Percentiles rank a stretch among this genome's conserved stretches.
These are phyloP conservation scores for Penicillium palitans DNA, from an alignment of 2,329 filamentous ascomycete species.

Conservation along the genomic window DNA sequence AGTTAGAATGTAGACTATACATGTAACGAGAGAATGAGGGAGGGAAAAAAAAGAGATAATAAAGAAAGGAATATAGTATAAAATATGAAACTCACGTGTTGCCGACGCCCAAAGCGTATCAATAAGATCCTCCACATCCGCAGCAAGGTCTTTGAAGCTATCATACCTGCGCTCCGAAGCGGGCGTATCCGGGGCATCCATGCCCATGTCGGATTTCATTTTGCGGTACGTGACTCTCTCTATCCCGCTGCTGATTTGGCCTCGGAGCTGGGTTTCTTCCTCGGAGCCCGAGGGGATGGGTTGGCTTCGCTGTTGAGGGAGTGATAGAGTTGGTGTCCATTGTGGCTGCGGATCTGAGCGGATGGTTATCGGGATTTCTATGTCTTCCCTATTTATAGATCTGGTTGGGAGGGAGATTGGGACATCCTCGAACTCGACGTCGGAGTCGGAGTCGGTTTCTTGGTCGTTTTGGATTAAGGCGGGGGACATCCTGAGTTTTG, in stretches of 20 bases:
- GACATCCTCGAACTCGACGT: slow-evolving; percentile 27
- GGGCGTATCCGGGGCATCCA: slow-evolving; percentile 29
- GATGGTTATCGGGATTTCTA: neutral
- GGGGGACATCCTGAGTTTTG: slow-evolving; percentile 1
- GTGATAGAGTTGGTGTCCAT: slow-evolving; percentile 34
- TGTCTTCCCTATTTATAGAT: neutral
- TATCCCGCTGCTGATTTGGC: slow-evolving; percentile 17
- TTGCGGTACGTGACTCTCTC: slow-evolving; percentile 24
- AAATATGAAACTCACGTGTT: slow-evolving; percentile 64
- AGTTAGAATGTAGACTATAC: neutral
- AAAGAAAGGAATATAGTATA: neutral
- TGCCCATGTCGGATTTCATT: slow-evolving; percentile 43
- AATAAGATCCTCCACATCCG: slow-evolving; percentile 71
- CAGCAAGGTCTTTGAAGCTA: slow-evolving; percentile 68
- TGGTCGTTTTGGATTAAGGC: neutral
- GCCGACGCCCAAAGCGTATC: slow-evolving; percentile 84
- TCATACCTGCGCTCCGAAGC: slow-evolving; percentile 54
- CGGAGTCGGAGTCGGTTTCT: slow-evolving; percentile 20
- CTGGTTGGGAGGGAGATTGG: slow-evolving; percentile 4
- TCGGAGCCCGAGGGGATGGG: slow-evolving; percentile 57
- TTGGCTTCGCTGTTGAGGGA: slow-evolving; percentile 54
- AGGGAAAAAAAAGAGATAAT: neutral
- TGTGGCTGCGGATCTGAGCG: neutral
- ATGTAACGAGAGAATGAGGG: neutral
- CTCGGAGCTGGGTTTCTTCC: slow-evolving; percentile 52